Evolutionary conservation across 257 asterid genomes (phyloP).

Genomic region (Przewalskia tangutica): DNA sequence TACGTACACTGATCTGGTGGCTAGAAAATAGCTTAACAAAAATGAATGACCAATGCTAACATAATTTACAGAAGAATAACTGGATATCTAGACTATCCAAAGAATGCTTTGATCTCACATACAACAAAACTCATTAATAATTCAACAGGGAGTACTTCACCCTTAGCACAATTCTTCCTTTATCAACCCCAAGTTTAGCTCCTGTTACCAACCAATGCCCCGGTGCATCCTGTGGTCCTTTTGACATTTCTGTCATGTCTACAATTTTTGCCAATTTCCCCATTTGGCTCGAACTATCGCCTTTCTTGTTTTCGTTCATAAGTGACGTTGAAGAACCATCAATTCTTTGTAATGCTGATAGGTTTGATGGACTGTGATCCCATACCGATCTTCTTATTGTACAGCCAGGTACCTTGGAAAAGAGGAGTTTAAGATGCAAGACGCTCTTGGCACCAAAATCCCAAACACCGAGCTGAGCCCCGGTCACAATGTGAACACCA

Average conservation of each 20-base stretch:
- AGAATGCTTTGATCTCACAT: constrained; percentile 12
- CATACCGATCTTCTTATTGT: constrained; percentile 94
- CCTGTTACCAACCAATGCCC: constrained; percentile 99
- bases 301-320: constrained; percentile 33
- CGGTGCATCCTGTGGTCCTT: constrained; percentile 93
- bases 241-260: constrained; percentile 91
- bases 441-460: constrained; percentile 86
- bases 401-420: constrained; percentile 94
- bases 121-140: constrained; percentile 40
- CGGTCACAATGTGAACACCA: constrained; percentile 86
- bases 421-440: constrained; percentile 81
- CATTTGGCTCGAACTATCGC: constrained; percentile 41
- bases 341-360: constrained; percentile 30
- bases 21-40: neutral
- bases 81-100: constrained; percentile 5
- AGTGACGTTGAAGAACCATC: constrained; percentile 60
- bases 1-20: neutral
- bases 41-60: constrained; percentile 11
- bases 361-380: constrained; percentile 87
- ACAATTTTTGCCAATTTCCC: constrained; percentile 82
- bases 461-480: constrained; percentile 99
- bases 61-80: constrained; percentile 26
- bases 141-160: constrained; percentile 85
- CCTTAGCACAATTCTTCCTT: constrained; percentile 72
- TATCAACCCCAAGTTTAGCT: constrained; percentile 99